Base-by-base conservation (phyloP, 352 stramenopile genomes). In the Elongisporangium undulatum region DNA sequence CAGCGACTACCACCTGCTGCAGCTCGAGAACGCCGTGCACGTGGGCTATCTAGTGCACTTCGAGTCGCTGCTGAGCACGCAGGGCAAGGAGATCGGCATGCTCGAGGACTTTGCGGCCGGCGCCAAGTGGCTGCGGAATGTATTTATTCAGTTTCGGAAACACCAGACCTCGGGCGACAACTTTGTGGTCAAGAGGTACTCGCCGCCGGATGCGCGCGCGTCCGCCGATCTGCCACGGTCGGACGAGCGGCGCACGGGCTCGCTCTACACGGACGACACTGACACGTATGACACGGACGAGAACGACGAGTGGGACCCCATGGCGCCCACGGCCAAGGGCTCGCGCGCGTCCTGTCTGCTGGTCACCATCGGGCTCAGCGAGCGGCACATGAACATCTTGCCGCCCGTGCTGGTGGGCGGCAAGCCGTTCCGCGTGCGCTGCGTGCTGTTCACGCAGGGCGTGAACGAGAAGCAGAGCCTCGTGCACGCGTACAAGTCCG, bases 31-130 rank as follows among this genome's bases (percentile, higher is more conserved):
- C 12, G 77, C 82, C 7, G 56, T 73, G 4, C 66, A 62, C 5
- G 83, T 90, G 48, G 84, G 84, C 3, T 90, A 85, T 50, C 59
- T 94, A 7, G 69, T 94, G 54, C 82, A 92, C 63, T 94, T 93
- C 55, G 85, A 94, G 69, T 94, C 85, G 55, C 68, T 94, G 29
- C 55, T 94, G 65, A 93, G 82, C 72, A 96, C 95, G 41, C 90
- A 97, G 51, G 95, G 95, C 34, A 97, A 98, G 63, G 96, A 99
- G 66, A 79, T 97, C 13, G 91, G 89, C 13, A 98, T 99, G 96
- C 83, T 99, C 1, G 79, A 96, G 64, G 90, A 97, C 63, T 90
- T 97, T 65, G 83, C 81, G 9, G 88, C 82, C 10, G 87, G 84
- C 9, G 84, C 77, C 22, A 78, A 91, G 58, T 95, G 85, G 88